Evolutionary conservation across 345 rosid species (phyloP), one percentile per base, ranked within the genome.

Genomic region (Lepidium africanum): DNA sequence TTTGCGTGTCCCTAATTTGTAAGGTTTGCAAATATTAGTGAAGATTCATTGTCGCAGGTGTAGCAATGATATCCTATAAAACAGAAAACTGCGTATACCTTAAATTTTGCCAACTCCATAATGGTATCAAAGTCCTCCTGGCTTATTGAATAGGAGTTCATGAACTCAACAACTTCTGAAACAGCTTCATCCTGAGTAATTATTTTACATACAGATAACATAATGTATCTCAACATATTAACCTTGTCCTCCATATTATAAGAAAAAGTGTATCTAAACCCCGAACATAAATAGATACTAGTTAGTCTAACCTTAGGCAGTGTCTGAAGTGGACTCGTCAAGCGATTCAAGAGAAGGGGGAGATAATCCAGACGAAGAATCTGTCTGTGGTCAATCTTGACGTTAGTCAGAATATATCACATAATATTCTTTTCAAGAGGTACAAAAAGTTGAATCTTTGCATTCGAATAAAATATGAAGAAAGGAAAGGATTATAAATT

Each of bases 101-200:
- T 83, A 80, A 81, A 94, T 66, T 94, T 91, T 15, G 91, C 83
- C 71, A 94, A 67, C 75, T 87, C 99, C 51, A 86, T 76, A 9
- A 89, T 62, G 12, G 91, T 89, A 74, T 89, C 96, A 59, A 76
- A 81, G 79, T 94, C 97, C 72, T 89, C 95, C 87, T 87, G 96
- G 78, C 80, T 85, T 59, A 94, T 86, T 47, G 97, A 94, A 81
- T 94, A 94, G 2, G 71, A 66, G 85, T 86, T 85, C 97, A 94
- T 91, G 79, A 87, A 86, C 70, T 87, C 91, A 73, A 91, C 88
- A 71, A 89, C 96, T 73, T 91, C 81, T 66, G 83, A 48, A 69
- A 89, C 92, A 58, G 97, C 99, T 82, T 89, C 95, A 67, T 87
- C 96, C 99, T 94, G 86, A 27, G 60, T 69, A 76, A 55, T 41